Conservation (phyloP, 306 rosid species). For the Ziziphus jujuba region DNA sequence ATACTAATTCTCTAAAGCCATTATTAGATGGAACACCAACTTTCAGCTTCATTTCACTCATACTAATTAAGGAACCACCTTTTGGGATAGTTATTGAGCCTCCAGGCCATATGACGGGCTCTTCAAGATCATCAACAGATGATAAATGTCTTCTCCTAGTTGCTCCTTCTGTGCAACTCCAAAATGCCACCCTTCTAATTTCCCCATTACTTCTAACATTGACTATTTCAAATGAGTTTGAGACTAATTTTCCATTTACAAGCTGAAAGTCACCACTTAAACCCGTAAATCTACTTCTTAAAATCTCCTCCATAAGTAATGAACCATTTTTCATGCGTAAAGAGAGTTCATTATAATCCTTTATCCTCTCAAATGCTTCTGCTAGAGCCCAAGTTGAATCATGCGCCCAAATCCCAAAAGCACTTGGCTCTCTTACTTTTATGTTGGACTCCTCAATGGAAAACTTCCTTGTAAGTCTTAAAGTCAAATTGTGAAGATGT, state of each 20-base stretch:
- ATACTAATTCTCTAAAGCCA: conserved; percentile 12
- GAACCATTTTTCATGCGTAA: background rate
- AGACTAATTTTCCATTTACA: too few species aligned
- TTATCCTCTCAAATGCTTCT: conserved; percentile 17
- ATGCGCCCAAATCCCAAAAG: conserved; percentile 8
- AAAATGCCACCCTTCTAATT: conserved; percentile 22
- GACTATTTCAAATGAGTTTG: conserved; percentile 12
- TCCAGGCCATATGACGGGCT: conserved; percentile 30
- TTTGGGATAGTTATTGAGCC: conserved; percentile 9
- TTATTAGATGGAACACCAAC: background rate
- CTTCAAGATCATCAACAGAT: conserved; percentile 1
- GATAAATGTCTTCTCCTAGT: background rate
- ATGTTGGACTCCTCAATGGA: conserved; percentile 3
- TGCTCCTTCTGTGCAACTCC: background rate
- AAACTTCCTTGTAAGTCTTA: conserved; percentile 9
- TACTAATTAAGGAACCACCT: background rate
- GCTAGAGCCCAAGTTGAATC: conserved; percentile 26
- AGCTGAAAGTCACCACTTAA: too few species aligned
- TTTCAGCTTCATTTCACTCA: background rate
- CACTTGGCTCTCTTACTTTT: background rate
- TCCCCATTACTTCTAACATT: conserved; percentile 20
- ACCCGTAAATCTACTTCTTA: too few species aligned
- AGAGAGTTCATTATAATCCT: background rate
- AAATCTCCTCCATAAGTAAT: background rate
- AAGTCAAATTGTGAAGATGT: background rate